Percentiles rank a stretch among this genome's conserved stretches.
phyloP scores from a whole-genome alignment of 768 basidiomycete species.

The Gautieria morchelliformis region DNA sequence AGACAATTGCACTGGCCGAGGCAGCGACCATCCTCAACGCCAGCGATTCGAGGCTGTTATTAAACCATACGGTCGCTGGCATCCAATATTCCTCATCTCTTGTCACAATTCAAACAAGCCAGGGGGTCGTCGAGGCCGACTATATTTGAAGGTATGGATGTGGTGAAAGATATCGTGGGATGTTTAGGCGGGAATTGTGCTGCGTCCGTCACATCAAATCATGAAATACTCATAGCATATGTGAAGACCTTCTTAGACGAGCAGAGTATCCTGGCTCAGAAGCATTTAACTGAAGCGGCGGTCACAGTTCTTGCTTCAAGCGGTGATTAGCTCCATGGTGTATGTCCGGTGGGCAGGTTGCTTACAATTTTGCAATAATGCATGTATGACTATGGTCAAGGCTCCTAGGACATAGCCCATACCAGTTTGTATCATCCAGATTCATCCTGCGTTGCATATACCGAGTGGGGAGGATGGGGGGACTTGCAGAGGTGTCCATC shows the following conservation, averaged over 20 bases:
- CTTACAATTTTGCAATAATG: too few relatives aligned
- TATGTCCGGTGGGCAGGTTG: too few relatives aligned
- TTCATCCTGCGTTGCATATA: too few relatives aligned
- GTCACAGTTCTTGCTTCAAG: not conserved
- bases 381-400: too few relatives aligned
- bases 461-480: too few relatives aligned
- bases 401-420: too few relatives aligned
- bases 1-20: slow-evolving; percentile 3
- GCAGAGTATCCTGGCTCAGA: too few relatives aligned
- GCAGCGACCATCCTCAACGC: slow-evolving; percentile 5
- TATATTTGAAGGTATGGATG: slow-evolving; percentile 35
- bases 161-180: slow-evolving; percentile 29
- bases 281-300: not conserved
- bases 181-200: too few relatives aligned
- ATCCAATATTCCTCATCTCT: slow-evolving; percentile 2
- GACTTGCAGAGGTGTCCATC: too few relatives aligned
- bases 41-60: not conserved
- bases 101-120: slow-evolving; percentile 3
- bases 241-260: too few relatives aligned
- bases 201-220: not conserved
- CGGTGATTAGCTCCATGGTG: too few relatives aligned
- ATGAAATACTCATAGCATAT: not conserved
- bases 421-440: too few relatives aligned
- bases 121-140: slow-evolving; percentile 4
- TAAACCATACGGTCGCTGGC: slow-evolving; percentile 1